Evolutionary conservation across 2,329 filamentous ascomycete species (phyloP).

Genomic region (Blastomyces percursus): DNA sequence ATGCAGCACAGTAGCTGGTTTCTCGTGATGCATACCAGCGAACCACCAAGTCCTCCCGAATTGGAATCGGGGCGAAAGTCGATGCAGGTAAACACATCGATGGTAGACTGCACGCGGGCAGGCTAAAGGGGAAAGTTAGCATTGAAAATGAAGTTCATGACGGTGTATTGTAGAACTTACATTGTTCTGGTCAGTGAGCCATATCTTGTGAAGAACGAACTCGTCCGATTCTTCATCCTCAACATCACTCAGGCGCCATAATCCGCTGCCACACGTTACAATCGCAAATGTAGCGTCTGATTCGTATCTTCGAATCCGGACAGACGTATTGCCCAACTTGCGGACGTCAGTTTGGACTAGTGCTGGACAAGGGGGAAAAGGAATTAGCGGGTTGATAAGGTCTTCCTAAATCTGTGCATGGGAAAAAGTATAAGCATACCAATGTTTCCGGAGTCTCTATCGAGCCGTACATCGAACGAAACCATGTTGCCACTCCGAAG

Average conservation of each 20-base stretch:
- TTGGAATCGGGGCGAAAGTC: conserved; percentile 17
- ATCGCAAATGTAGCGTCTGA: conserved; percentile 22
- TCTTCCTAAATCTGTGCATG: conserved; percentile 1
- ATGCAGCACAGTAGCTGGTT: conserved; percentile 39
- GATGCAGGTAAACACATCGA: conserved; percentile 29
- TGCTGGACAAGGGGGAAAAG: conserved; percentile 17
- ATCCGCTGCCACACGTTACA: conserved; percentile 27
- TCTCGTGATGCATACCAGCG: conserved; percentile 40
- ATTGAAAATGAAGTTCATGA: neutral
- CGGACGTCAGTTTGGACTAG: conserved; percentile 23
- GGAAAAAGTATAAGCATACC: conserved; percentile 16
- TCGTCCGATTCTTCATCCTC: conserved; percentile 18
- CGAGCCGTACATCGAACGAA: conserved; percentile 17
- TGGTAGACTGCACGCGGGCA: conserved; percentile 26
- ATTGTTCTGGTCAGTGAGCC: conserved; percentile 34
- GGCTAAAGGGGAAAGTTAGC: conserved; percentile 19
- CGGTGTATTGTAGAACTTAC: conserved; percentile 19
- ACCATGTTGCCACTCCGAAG: conserved; percentile 37
- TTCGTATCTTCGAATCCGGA: conserved; percentile 24
- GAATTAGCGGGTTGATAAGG: conserved; percentile 11
- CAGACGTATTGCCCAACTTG: conserved; percentile 28
- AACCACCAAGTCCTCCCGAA: conserved; percentile 26
- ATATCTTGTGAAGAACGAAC: conserved; percentile 26
- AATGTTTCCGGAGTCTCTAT: conserved; percentile 17
- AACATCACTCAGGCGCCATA: conserved; percentile 29